Percentiles rank a stretch among this genome's conserved stretches.
These are phyloP conservation scores for Amanita rubescens DNA, from an alignment of 768 basidiomycete species.

Conservation along the genomic window DNA sequence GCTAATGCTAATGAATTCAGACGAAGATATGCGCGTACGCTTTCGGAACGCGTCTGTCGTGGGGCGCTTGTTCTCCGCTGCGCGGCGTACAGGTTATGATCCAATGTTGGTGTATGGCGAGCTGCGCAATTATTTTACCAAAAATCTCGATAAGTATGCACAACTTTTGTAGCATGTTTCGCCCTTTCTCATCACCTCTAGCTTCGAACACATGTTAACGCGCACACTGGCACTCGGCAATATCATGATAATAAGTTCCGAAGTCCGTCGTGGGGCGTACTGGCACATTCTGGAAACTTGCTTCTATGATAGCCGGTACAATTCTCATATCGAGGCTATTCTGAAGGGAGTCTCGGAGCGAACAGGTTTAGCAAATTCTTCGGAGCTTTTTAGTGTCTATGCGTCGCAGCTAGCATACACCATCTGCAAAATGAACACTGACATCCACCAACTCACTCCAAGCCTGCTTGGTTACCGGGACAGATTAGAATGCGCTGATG, in stretches of 20 bases:
- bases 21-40: slow-evolving; percentile 79
- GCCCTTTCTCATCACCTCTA: slow-evolving; percentile 17
- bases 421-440: slow-evolving; percentile 40
- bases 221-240: slow-evolving; percentile 66
- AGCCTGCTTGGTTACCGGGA: slow-evolving; percentile 70
- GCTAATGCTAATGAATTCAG: slow-evolving; percentile 48
- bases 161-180: background rate
- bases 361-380: slow-evolving; percentile 55
- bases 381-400: slow-evolving; percentile 70
- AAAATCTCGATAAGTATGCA: slow-evolving; percentile 44
- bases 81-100: slow-evolving; percentile 26
- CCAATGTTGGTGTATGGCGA: slow-evolving; percentile 36
- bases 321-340: slow-evolving; percentile 38
- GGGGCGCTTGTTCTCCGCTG: slow-evolving; percentile 48
- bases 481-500: slow-evolving; percentile 57
- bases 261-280: slow-evolving; percentile 73
- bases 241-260: slow-evolving; percentile 71
- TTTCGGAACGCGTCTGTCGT: slow-evolving; percentile 63
- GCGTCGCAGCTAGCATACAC: slow-evolving; percentile 70
- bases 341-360: slow-evolving; percentile 55
- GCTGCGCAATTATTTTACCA: slow-evolving; percentile 38
- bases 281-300: slow-evolving; percentile 82
- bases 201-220: slow-evolving; percentile 72
- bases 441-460: slow-evolving; percentile 60
- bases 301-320: slow-evolving; percentile 30